Percentiles rank a stretch among this genome's conserved stretches.
phyloP scores from a whole-genome alignment of 2,329 filamentous ascomycete species.

The Emericellopsis atlantica region DNA sequence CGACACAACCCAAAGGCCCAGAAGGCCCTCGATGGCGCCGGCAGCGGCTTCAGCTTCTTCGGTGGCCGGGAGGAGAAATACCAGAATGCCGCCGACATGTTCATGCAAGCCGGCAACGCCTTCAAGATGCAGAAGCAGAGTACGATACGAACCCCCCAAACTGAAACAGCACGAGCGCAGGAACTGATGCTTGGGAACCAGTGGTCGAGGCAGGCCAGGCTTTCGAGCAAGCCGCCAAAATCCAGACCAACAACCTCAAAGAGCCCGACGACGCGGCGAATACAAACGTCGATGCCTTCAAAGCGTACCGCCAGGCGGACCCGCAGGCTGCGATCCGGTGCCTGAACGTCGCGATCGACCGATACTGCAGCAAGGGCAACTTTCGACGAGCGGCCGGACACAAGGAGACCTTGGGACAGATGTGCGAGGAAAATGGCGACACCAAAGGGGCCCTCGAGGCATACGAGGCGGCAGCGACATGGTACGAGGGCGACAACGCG shows the following conservation, averaged over 20 bases:
- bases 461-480: slow-evolving; percentile 76
- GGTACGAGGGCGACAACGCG: slow-evolving; percentile 83
- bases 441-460: slow-evolving; percentile 65
- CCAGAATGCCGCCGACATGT: slow-evolving; percentile 78
- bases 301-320: slow-evolving; percentile 79
- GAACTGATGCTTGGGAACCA: slow-evolving; percentile 18
- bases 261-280: slow-evolving; percentile 91
- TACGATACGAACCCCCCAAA: slow-evolving; percentile 23
- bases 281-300: slow-evolving; percentile 80
- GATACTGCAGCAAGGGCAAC: slow-evolving; percentile 83
- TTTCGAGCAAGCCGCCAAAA: slow-evolving; percentile 74
- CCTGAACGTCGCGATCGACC: slow-evolving; percentile 65
- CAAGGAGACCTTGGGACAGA: slow-evolving; percentile 77
- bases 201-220: slow-evolving; percentile 77
- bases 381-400: slow-evolving; percentile 82
- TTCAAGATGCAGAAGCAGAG: slow-evolving; percentile 81
- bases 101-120: slow-evolving; percentile 78
- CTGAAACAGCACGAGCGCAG: background rate
- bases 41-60: slow-evolving; percentile 80
- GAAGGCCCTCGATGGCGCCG: slow-evolving; percentile 62
- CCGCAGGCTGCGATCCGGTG: slow-evolving; percentile 74
- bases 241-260: slow-evolving; percentile 71
- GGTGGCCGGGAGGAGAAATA: slow-evolving; percentile 80
- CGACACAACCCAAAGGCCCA: slow-evolving; percentile 53
- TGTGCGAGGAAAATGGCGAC: slow-evolving; percentile 79